Conservation (phyloP, 352 stramenopile species). For the Phytophthora boehmeriae region DNA sequence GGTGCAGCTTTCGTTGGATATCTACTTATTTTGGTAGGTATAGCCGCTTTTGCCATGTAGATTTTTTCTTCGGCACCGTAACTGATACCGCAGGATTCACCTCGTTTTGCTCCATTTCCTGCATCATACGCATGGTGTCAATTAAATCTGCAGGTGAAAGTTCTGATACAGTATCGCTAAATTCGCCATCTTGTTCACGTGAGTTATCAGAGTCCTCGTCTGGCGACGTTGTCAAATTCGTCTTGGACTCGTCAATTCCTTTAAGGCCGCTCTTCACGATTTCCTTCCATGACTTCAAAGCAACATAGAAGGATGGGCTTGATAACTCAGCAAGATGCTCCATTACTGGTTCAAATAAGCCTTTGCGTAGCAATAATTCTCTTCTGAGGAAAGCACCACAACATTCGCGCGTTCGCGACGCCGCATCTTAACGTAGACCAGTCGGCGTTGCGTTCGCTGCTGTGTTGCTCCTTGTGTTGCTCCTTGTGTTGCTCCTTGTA, state of each 20-base stretch:
- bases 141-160: conserved; percentile 7
- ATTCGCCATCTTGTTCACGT: no score
- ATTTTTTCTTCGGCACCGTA: neutral
- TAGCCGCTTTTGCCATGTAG: neutral
- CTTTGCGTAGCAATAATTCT: neutral
- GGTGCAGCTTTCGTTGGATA: neutral
- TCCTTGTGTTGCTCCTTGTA: neutral
- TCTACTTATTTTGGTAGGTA: neutral
- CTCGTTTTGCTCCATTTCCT: conserved; percentile 5
- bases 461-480: neutral
- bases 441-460: neutral
- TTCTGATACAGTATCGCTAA: no score
- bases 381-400: neutral
- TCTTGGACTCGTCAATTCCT: no score
- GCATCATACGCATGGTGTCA: conserved; percentile 5
- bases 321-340: no score
- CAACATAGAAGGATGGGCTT: no score
- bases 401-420: neutral
- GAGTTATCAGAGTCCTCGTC: no score
- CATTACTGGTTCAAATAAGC: no score
- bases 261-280: no score
- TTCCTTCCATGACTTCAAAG: no score
- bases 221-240: no score
- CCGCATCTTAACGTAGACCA: neutral
- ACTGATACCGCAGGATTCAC: neutral